Conservation (phyloP, 164 flowering plant genomes). For the Buxus sempervirens region DNA sequence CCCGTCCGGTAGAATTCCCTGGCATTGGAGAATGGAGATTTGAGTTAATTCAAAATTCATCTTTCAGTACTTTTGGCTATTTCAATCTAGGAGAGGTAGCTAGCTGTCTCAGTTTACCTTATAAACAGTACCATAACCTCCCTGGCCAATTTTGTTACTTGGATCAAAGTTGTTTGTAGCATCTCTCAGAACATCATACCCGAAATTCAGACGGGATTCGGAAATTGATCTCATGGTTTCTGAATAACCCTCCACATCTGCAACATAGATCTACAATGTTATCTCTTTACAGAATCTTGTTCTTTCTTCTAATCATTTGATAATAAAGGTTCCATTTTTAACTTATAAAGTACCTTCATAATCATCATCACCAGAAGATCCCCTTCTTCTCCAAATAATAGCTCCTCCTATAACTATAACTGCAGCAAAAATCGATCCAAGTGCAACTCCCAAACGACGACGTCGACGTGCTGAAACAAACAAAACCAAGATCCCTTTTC, state of each 20-base stretch:
- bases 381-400: conserved; percentile 13
- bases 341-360: conserved; percentile 6
- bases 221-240: conserved; percentile 17
- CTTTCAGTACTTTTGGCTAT: too few relatives aligned
- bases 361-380: conserved; percentile 7
- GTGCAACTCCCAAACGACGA: conserved; percentile 10
- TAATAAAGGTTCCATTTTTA: too few relatives aligned
- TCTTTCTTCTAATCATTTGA: too few relatives aligned
- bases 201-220: conserved; percentile 15
- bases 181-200: conserved; percentile 11
- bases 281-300: too few relatives aligned
- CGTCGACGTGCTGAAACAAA: conserved; percentile 8
- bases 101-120: neutral
- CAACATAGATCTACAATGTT: neutral
- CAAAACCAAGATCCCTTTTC: neutral
- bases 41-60: too few relatives aligned
- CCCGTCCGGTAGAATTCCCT: conserved; percentile 16
- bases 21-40: neutral
- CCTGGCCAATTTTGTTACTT: conserved; percentile 9
- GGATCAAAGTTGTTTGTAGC: conserved; percentile 7
- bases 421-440: conserved; percentile 16
- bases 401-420: conserved; percentile 17
- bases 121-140: conserved; percentile 15
- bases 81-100: too few relatives aligned
- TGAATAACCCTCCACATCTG: conserved; percentile 9